Percentiles rank a stretch among this genome's conserved stretches.
Conservation (phyloP, 441 rosid species). For the Sinapis alba region DNA sequence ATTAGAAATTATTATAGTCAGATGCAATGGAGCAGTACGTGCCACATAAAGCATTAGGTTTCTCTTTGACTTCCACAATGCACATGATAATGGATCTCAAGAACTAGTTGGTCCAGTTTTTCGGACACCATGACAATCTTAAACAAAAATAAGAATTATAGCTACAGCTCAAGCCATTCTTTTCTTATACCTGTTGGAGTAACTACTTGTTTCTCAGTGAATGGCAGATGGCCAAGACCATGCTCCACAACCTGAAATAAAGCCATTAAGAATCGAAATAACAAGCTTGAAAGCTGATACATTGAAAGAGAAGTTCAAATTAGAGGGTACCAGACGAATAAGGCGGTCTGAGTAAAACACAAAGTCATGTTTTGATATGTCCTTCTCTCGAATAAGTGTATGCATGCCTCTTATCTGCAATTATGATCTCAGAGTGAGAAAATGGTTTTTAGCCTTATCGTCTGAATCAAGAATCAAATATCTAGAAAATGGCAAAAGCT, state of each 20-base stretch:
- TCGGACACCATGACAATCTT: slow-evolving; percentile 13
- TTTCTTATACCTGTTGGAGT: slow-evolving; percentile 81
- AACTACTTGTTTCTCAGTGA: slow-evolving; percentile 91
- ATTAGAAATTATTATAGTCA: not conserved
- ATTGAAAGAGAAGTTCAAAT: slow-evolving; percentile 9
- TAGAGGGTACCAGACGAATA: slow-evolving; percentile 75
- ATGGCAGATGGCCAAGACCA: slow-evolving; percentile 95
- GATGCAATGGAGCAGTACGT: not conserved
- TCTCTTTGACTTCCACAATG: not conserved
- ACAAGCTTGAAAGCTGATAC: slow-evolving; percentile 17
- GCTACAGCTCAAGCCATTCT: slow-evolving; percentile 17
- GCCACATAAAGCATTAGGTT: slow-evolving; percentile 6
- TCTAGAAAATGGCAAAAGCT: slow-evolving; percentile 7
- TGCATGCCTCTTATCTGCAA: slow-evolving; percentile 98
- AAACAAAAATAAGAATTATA: not conserved
- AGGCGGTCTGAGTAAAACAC: slow-evolving; percentile 96
- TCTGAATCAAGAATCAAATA: slow-evolving; percentile 11
- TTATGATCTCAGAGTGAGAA: slow-evolving; percentile 34
- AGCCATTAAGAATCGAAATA: slow-evolving; percentile 27
- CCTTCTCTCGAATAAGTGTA: slow-evolving; percentile 89
- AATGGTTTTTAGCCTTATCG: slow-evolving; percentile 3
- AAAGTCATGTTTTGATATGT: slow-evolving; percentile 92
- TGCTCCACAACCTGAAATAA: slow-evolving; percentile 90
- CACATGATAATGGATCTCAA: not conserved
- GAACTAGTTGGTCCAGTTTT: not conserved